phyloP scores from a whole-genome alignment of 2,329 filamentous ascomycete genomes.

The Akanthomyces muscarius region DNA sequence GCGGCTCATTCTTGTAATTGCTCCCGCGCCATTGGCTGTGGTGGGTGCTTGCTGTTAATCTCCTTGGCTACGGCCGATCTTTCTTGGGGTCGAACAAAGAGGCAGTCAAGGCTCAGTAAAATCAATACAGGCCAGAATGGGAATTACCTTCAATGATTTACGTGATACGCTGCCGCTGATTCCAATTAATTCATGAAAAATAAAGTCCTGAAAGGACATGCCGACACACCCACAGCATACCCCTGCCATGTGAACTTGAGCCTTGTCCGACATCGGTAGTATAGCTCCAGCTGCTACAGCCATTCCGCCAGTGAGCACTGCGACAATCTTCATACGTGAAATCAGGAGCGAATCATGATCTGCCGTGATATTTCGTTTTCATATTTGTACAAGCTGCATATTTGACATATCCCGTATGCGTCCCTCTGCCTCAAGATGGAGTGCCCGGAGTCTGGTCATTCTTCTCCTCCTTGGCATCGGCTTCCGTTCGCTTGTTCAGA shows the following conservation, averaged over 20 bases:
- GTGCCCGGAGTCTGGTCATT: conserved; percentile 18
- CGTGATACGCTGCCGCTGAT: too few relatives aligned
- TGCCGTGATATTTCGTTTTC: not conserved
- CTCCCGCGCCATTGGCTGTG: conserved; percentile 4
- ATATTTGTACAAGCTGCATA: not conserved
- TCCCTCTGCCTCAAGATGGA: not conserved
- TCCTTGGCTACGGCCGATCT: not conserved
- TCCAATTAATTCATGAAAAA: not conserved
- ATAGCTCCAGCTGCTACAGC: not conserved
- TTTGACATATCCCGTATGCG: not conserved
- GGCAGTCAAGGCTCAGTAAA: too few relatives aligned
- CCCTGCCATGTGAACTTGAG: not conserved
- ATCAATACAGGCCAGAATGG: too few relatives aligned
- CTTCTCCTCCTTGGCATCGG: conserved; percentile 31
- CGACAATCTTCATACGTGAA: not conserved
- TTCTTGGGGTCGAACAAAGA: not conserved
- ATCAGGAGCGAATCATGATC: not conserved
- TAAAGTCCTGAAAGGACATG: not conserved
- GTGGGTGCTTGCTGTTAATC: not conserved
- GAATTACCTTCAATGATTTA: too few relatives aligned
- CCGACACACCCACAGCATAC: not conserved
- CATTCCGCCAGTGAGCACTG: not conserved
- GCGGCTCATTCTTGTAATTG: conserved; percentile 15
- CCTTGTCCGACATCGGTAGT: conserved; percentile 11
- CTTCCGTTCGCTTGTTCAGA: conserved; percentile 57